phyloP scores from a whole-genome alignment of 116 monocot genomes.

The Posidonia oceanica region DNA sequence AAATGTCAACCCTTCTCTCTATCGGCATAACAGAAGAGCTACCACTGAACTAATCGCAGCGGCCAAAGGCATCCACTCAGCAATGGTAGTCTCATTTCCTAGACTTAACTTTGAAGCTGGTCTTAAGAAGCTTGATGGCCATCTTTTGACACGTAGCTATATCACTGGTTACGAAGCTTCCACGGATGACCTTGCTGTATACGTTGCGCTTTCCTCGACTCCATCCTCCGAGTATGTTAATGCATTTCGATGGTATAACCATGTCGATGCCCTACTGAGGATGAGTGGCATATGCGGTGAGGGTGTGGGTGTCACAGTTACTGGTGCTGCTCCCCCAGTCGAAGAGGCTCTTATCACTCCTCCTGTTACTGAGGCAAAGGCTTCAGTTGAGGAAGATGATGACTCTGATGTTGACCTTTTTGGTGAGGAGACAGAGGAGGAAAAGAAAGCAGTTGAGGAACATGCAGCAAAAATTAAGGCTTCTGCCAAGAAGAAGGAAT shows the following conservation, averaged over 20 bases:
- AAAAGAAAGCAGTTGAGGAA: conserved; percentile 85
- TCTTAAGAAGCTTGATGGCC: conserved; percentile 60
- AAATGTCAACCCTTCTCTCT: too few relatives aligned
- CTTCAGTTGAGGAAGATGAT: conserved; percentile 52
- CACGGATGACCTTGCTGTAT: conserved; percentile 63
- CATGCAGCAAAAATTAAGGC: conserved; percentile 82
- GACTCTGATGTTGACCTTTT: conserved; percentile 71
- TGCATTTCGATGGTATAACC: conserved; percentile 64
- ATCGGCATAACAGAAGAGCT: too few relatives aligned
- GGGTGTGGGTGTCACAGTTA: conserved; percentile 59
- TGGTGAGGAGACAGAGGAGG: conserved; percentile 97
- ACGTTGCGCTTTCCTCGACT: conserved; percentile 19
- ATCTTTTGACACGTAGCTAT: conserved; percentile 64
- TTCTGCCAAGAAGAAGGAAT: conserved; percentile 86
- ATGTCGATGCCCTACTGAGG: conserved; percentile 62
- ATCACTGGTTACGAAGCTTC: conserved; percentile 78
- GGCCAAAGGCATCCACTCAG: conserved; percentile 3
- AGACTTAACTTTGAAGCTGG: conserved; percentile 34
- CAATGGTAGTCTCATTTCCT: conserved; percentile 26
- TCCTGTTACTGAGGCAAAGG: conserved; percentile 59
- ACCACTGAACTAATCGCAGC: too few relatives aligned
- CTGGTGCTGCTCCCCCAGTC: conserved; percentile 27
- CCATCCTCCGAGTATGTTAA: conserved; percentile 48
- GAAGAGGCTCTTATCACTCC: conserved; percentile 40
- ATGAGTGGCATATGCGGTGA: conserved; percentile 38